These are phyloP conservation scores for Saitozyma podzolica DNA, from an alignment of 768 basidiomycete species.

Conservation along the genomic window DNA sequence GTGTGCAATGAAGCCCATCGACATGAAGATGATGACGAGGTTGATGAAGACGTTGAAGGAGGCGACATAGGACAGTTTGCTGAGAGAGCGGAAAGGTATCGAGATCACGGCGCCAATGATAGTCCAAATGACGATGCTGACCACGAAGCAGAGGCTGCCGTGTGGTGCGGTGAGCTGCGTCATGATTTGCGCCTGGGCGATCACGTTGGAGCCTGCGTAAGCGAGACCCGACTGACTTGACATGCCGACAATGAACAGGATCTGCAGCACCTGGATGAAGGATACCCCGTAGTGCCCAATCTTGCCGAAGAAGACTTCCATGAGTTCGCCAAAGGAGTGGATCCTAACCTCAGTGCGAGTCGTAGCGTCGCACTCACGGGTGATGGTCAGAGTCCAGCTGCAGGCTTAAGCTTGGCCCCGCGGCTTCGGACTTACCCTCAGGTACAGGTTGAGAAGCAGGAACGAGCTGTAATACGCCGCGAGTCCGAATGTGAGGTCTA, in stretches of 20 bases:
- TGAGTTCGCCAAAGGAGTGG: conserved; percentile 6
- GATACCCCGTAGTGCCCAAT: conserved; percentile 8
- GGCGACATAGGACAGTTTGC: conserved; percentile 6
- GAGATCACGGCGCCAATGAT: conserved; percentile 6
- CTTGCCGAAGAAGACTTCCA: conserved; percentile 10
- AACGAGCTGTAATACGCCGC: conserved; percentile 7
- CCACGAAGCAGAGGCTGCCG: conserved; percentile 6
- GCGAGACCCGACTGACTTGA: not conserved
- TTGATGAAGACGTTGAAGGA: conserved; percentile 10
- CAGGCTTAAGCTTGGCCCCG: not conserved
- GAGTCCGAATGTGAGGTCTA: conserved; percentile 8
- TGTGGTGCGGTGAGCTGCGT: conserved; percentile 7
- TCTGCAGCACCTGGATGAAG: conserved; percentile 5
- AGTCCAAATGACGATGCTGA: conserved; percentile 9
- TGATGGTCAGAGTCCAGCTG: conserved; percentile 6
- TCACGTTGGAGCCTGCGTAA: conserved; percentile 5
- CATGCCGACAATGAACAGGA: conserved; percentile 7
- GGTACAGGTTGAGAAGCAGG: conserved; percentile 7
- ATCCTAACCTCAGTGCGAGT: not conserved
- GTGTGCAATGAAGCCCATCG: conserved; percentile 12
- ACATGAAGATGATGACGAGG: conserved; percentile 7
- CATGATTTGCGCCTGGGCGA: conserved; percentile 6
- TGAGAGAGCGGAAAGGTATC: conserved; percentile 3
- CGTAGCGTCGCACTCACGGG: not conserved
- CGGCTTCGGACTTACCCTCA: conserved; percentile 1